A percentile compares a stretch with the other conserved stretches of the same genome.
These are phyloP conservation scores for Fragaria nilgerrensis DNA, from an alignment of 306 rosid genomes.

Conservation along the genomic window DNA sequence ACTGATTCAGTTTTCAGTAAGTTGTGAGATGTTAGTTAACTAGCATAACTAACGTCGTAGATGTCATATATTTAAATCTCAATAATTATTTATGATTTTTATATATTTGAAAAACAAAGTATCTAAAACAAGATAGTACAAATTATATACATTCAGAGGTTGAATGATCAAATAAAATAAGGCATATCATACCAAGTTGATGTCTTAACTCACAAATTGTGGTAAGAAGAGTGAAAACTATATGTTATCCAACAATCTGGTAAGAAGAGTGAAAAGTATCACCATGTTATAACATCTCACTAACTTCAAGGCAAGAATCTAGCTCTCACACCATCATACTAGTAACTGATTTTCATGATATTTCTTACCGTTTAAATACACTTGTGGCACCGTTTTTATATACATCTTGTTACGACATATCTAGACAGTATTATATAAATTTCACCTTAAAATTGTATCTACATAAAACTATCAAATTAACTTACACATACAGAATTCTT, in stretches of 20 bases:
- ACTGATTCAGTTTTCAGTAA: rapidly evolving
- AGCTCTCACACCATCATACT: not conserved
- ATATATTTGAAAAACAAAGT: too few relatives aligned
- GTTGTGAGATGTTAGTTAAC: rapidly evolving
- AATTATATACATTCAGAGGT: too few relatives aligned
- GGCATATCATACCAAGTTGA: not conserved
- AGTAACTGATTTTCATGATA: not conserved
- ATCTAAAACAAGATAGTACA: too few relatives aligned
- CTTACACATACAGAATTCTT: not conserved
- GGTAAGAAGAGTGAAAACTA: not conserved
- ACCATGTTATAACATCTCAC: rapidly evolving
- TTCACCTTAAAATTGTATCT: too few relatives aligned
- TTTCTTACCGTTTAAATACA: not conserved
- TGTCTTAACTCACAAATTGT: not conserved
- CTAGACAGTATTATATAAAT: too few relatives aligned
- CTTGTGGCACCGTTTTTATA: too few relatives aligned
- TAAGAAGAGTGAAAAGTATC: not conserved
- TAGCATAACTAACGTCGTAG: rapidly evolving
- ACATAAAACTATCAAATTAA: not conserved
- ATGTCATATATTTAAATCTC: too few relatives aligned
- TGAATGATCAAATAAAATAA: too few relatives aligned
- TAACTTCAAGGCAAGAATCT: not conserved
- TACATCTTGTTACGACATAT: too few relatives aligned
- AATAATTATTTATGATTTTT: too few relatives aligned
- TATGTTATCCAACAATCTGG: not conserved